Percentiles rank a stretch among this genome's conserved stretches.
These are phyloP conservation scores for Wallacemonas rigidus DNA, from an alignment of 208 protist species.

Conservation along the genomic window DNA sequence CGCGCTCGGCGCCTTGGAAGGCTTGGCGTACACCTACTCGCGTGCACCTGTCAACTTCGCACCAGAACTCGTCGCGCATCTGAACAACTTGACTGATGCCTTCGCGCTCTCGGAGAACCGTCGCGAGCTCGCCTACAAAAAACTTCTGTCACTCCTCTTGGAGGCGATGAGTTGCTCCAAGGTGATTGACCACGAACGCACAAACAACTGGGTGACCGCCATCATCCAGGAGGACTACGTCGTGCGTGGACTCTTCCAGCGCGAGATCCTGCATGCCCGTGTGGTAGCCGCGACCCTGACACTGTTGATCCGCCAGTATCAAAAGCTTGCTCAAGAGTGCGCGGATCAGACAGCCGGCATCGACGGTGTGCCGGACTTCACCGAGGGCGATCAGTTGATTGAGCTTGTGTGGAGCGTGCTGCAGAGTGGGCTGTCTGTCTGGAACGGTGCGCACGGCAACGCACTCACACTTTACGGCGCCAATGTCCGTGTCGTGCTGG, in stretches of 20 bases:
- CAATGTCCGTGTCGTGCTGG: conserved; percentile 68
- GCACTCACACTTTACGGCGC: conserved; percentile 44
- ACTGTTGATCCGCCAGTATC: conserved; percentile 75
- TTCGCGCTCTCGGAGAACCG: conserved; percentile 61
- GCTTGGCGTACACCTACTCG: conserved; percentile 61
- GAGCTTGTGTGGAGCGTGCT: conserved; percentile 71
- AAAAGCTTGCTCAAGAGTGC: conserved; percentile 56
- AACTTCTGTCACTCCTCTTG: conserved; percentile 65
- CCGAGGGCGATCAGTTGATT: conserved; percentile 70
- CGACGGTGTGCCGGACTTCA: conserved; percentile 50
- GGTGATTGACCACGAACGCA: conserved; percentile 61
- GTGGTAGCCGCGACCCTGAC: conserved; percentile 71
- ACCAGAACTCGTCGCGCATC: conserved; percentile 50
- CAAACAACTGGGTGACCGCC: conserved; percentile 72
- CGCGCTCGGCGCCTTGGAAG: conserved; percentile 64
- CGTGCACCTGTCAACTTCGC: conserved; percentile 48
- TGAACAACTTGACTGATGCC: conserved; percentile 75
- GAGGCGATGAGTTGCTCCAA: conserved; percentile 74
- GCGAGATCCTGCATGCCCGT: conserved; percentile 71
- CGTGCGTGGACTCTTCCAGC: conserved; percentile 72
- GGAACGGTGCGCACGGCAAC: conserved; percentile 20
- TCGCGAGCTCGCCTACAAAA: conserved; percentile 67
- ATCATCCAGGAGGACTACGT: conserved; percentile 82
- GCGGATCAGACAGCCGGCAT: conserved; percentile 23
- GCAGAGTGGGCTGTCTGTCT: conserved; percentile 38